Evolutionary conservation across 2,329 filamentous ascomycete species (phyloP).

Genomic region (Tolypocladium album): DNA sequence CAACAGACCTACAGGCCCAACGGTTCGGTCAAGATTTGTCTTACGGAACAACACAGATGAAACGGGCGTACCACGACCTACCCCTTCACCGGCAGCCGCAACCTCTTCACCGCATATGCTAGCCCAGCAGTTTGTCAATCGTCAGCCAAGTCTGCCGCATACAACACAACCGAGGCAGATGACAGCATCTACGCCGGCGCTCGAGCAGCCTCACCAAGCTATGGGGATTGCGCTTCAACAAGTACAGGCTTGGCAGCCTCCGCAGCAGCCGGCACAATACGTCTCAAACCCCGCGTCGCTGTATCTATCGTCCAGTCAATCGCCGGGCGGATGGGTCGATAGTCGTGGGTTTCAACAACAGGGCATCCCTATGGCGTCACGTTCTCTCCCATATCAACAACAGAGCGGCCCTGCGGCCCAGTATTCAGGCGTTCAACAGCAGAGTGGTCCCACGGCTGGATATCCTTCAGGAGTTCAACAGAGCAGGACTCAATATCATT

Average conservation of each 20-base stretch:
- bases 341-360: background rate
- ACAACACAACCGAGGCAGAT: background rate
- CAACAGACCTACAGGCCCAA: background rate
- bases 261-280: background rate
- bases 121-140: background rate
- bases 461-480: background rate
- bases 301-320: background rate
- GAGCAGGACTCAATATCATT: background rate
- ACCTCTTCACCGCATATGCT: background rate
- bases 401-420: background rate
- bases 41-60: background rate
- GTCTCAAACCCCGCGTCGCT: background rate
- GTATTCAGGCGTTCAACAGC: too few relatives aligned
- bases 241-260: background rate
- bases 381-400: too few relatives aligned
- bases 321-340: background rate
- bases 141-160: background rate
- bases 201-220: background rate
- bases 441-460: background rate
- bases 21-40: background rate
- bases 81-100: background rate
- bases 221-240: background rate
- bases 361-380: too few relatives aligned
- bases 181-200: background rate
- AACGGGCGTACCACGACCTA: background rate